Evolutionary conservation across 768 basidiomycete species (phyloP).

Genomic region (Kwoniella europaea): DNA sequence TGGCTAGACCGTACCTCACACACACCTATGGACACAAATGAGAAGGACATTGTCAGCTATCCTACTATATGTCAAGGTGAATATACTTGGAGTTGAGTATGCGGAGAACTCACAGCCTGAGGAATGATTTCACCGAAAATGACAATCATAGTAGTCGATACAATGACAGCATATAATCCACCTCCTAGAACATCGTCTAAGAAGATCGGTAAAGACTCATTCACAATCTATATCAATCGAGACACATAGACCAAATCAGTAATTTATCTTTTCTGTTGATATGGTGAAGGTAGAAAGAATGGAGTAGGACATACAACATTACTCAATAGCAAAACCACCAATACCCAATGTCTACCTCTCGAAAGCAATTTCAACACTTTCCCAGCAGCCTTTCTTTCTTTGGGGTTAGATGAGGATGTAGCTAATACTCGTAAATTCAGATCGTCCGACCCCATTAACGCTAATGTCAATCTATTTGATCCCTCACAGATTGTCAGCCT

Average conservation of each 20-base stretch:
- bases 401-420: constrained; percentile 74
- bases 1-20: constrained; percentile 74
- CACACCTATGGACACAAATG: constrained; percentile 63
- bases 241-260: background rate
- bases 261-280: background rate
- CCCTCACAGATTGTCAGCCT: background rate
- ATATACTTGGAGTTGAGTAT: too few relatives aligned
- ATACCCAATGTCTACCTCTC: constrained; percentile 85
- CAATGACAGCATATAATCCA: constrained; percentile 61
- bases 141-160: constrained; percentile 56
- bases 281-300: background rate
- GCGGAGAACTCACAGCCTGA: constrained; percentile 59
- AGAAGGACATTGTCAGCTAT: background rate
- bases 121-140: constrained; percentile 66
- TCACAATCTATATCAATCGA: constrained; percentile 44
- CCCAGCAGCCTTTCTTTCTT: constrained; percentile 63
- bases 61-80: background rate
- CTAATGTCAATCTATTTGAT: constrained; percentile 75
- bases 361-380: constrained; percentile 65
- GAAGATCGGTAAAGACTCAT: constrained; percentile 62
- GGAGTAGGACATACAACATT: constrained; percentile 66
- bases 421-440: constrained; percentile 85
- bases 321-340: constrained; percentile 85
- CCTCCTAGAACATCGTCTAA: constrained; percentile 60
- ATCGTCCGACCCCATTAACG: constrained; percentile 91